Base-by-base conservation (phyloP, 257 asterid species). In the Gentiana macrophylla region DNA sequence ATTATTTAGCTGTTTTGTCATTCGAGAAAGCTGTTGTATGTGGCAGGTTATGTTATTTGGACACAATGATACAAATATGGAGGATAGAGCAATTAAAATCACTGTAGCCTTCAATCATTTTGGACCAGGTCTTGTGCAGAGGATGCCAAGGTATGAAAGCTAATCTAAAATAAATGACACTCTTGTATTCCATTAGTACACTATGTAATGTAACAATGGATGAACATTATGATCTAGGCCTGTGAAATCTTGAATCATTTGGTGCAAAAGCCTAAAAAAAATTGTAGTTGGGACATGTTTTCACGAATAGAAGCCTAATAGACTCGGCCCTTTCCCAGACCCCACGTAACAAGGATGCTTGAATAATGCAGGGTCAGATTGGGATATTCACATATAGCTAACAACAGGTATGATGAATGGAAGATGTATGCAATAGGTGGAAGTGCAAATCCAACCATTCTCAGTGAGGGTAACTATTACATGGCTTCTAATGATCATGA, bases 341-440 rank as follows among this genome's bases (percentile, higher is more conserved):
- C 24, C 24, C 24, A 24, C 24, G 24, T 24, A 24, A 24, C 24
- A 24, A 24, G 24, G 24, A 24, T 24, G 24, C 24, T 24, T 24
- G 24, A 24, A 24, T 24, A 24, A 24, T 41, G 59, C 83, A 88
- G 97, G 79, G 84, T 84, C 5, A 71, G 97, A 66, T 53, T 77
- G 3, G 97, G 97, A 0, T 84, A 82, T 44, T 70, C 89, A 3
- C 97, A 90, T 35, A 85, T 90, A 55, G 96, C 96, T 3, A 90
- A 90, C 72, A 90, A 90, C 49, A 53, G 84, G 62, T 90, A 90
- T 65, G 88, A 82, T 41, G 73, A 46, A 32, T 90, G 94, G 96
- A 60, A 61, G 45, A 90, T 84, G 94, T 90, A 90, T 65, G 96
- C 94, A 1, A 86, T 90, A 46, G 97, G 97, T 38, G 96, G 96